Evolutionary conservation across 805 yeast species (phyloP).

Genomic region (Priceomyces fermenticarens): DNA sequence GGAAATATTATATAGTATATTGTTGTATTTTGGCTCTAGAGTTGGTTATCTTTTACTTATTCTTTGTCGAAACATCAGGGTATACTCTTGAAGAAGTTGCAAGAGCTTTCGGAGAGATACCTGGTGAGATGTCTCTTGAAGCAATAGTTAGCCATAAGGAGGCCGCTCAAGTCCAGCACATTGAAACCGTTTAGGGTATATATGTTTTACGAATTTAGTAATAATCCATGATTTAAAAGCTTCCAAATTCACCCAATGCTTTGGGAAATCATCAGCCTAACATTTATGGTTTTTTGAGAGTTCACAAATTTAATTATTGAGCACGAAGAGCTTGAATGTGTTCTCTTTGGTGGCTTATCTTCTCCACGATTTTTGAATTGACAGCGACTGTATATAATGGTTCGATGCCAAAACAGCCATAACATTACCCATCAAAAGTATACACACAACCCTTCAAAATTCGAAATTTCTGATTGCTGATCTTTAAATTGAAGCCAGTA

Average conservation of each 20-base stretch:
- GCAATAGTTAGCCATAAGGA: constrained; percentile 10
- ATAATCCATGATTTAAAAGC: no score
- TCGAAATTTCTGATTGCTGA: no score
- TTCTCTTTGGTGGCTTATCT: background rate
- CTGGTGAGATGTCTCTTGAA: background rate
- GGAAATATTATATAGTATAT: constrained; percentile 35
- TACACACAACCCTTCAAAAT: no score
- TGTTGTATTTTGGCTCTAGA: constrained; percentile 26
- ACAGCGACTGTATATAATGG: no score
- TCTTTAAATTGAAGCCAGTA: no score
- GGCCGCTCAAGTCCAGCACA: background rate
- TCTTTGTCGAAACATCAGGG: constrained; percentile 31
- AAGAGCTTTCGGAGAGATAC: constrained; percentile 23
- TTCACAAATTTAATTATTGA: background rate
- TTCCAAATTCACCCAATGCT: no score
- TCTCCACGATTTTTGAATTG: no score
- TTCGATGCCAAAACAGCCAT: no score
- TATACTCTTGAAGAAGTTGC: constrained; percentile 34
- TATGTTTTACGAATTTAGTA: background rate
- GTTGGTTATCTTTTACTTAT: constrained; percentile 19
- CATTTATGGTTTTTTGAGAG: no score
- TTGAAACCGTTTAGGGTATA: background rate
- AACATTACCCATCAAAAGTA: no score
- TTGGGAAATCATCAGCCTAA: no score
- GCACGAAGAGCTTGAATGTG: background rate